Conservation (phyloP, 768 basidiomycete species). For the Inosperma sp. region DNA sequence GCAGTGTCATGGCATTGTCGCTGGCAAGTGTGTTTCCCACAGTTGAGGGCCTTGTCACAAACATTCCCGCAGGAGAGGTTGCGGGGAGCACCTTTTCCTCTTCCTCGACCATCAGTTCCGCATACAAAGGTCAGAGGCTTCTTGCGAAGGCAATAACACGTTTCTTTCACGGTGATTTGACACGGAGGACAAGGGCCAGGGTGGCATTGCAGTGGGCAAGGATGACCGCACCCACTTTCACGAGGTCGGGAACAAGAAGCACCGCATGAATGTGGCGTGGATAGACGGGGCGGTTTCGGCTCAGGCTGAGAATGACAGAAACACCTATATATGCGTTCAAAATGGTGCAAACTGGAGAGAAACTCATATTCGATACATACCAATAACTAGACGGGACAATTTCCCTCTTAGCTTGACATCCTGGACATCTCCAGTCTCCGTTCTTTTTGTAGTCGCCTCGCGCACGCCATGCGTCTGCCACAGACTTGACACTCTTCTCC, state of each 20-base stretch:
- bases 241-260: constrained; percentile 61
- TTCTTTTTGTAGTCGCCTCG: constrained; percentile 55
- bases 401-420: constrained; percentile 80
- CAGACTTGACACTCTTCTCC: constrained; percentile 67
- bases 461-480: constrained; percentile 67
- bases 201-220: constrained; percentile 83
- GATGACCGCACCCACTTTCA: constrained; percentile 61
- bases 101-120: constrained; percentile 37
- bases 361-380: constrained; percentile 35
- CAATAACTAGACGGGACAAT: constrained; percentile 61
- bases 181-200: constrained; percentile 98
- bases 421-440: constrained; percentile 92
- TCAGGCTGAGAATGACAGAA: constrained; percentile 77
- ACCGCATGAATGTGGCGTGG: constrained; percentile 76
- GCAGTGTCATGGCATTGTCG: constrained; percentile 70
- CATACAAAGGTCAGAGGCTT: constrained; percentile 56
- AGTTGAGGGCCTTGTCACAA: constrained; percentile 49
- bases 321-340: constrained; percentile 46
- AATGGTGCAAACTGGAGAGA: constrained; percentile 1
- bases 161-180: constrained; percentile 66
- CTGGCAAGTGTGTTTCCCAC: constrained; percentile 69
- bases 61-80: constrained; percentile 42
- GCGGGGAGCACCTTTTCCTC: constrained; percentile 17
- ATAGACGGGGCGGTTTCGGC: constrained; percentile 63
- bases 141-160: constrained; percentile 75